These are phyloP conservation scores for Escallonia herrerae DNA, from an alignment of 129 eudicot genomes.

Conservation along the genomic window DNA sequence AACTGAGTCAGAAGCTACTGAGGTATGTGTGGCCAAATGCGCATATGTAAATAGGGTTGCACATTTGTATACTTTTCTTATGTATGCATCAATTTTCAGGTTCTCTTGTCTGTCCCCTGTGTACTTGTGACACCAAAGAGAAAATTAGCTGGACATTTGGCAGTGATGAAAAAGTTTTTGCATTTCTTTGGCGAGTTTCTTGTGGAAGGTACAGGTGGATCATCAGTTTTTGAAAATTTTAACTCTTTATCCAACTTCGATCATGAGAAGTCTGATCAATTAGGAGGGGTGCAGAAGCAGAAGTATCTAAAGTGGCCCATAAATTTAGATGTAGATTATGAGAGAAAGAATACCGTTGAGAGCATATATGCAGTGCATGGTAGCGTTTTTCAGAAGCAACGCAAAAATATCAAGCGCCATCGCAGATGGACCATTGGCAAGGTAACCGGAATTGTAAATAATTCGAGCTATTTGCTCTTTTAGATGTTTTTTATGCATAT, in stretches of 20 bases:
- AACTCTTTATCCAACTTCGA: constrained; percentile 51
- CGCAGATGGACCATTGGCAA: constrained; percentile 84
- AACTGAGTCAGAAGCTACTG: constrained; percentile 62
- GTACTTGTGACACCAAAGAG: constrained; percentile 93
- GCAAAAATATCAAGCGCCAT: constrained; percentile 69
- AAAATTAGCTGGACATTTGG: constrained; percentile 85
- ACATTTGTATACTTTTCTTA: constrained; percentile 16
- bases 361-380: constrained; percentile 34
- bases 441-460: constrained; percentile 31
- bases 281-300: constrained; percentile 38
- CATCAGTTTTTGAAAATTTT: constrained; percentile 60
- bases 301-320: constrained; percentile 50
- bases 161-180: constrained; percentile 63
- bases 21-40: constrained; percentile 43
- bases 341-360: constrained; percentile 30
- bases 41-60: neutral
- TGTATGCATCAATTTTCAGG: constrained; percentile 48
- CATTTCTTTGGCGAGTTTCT: constrained; percentile 84
- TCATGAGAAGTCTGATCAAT: constrained; percentile 46
- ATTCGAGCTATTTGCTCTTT: neutral
- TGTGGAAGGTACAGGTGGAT: constrained; percentile 98
- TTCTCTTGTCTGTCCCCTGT: constrained; percentile 85
- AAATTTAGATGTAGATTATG: constrained; percentile 36
- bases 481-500: neutral
- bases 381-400: constrained; percentile 44